Conservation (phyloP, 768 basidiomycete genomes). For the Termitomyces sp. region DNA sequence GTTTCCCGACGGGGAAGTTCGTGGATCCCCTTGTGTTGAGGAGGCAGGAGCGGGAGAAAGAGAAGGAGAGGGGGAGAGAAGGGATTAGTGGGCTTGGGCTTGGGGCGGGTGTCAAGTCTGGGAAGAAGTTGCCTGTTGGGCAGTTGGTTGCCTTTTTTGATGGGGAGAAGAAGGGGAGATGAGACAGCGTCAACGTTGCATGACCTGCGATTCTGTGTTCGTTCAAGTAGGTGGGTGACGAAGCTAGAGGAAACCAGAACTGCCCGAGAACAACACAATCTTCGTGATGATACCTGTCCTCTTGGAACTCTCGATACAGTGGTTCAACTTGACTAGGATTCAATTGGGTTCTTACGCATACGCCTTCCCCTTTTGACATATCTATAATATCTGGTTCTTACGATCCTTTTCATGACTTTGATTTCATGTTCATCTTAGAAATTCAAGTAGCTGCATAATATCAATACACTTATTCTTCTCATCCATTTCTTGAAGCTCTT, state of each 20-base stretch:
- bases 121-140: slow-evolving; percentile 68
- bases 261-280: not conserved
- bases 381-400: not conserved
- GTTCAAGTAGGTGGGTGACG: too few species aligned
- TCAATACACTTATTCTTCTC: not conserved
- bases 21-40: slow-evolving; percentile 75
- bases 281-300: not conserved
- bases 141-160: slow-evolving; percentile 88
- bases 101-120: slow-evolving; percentile 42
- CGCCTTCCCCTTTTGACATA: not conserved
- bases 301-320: not conserved
- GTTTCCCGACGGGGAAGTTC: slow-evolving; percentile 42
- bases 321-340: too few species aligned
- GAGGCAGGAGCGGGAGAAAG: slow-evolving; percentile 60
- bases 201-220: not conserved
- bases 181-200: not conserved
- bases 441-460: too few species aligned
- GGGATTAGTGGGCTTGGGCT: slow-evolving; percentile 21
- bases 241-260: not conserved
- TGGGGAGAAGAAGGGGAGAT: slow-evolving; percentile 30
- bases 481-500: not conserved
- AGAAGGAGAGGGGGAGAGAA: slow-evolving; percentile 22
- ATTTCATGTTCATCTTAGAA: not conserved
- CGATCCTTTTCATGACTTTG: not conserved
- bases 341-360: too few species aligned